Evolutionary conservation across 1,284 basidiomycete species (phyloP), one percentile per base, ranked within the genome.

Genomic region (Puccinia coronata): DNA sequence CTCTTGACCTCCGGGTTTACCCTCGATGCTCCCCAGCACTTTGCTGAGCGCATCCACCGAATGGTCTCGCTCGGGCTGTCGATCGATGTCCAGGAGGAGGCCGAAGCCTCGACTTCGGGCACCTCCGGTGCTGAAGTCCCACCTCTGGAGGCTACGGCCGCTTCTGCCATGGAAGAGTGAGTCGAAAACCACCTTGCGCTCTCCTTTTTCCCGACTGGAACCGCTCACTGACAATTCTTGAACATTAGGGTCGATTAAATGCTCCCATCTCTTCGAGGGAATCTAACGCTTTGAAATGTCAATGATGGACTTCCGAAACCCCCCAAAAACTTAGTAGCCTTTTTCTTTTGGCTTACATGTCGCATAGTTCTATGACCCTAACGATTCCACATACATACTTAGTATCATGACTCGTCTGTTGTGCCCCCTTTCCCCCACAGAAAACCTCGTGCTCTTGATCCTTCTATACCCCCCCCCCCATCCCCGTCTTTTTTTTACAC

Each of bases 31-130:
- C 97, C 96, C 28, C 91, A 93, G 84, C 94, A 93, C 84, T 98
- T 98, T 87, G 93, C 95, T 84, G 92, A 92, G 89, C 93, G 96
- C 84, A 97, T 98, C 87, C 92, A 97, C 91, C 92, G 95, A 85
- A 98, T 98, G 94, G 96, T 99, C 88, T 90, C 92, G 73, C 87
- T 90, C 76, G 89, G 89, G 85, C 87, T 90, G 63, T 88, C 87
- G 80, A 89, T 89, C 83, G 88, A 89, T 85, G 86, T 85, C 74
- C 84, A 86, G 36, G 76, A 79, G 43, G 75, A 77, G 49, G 25
- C 74, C 12, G 65, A 79, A 55, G 76, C 76, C 36, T 47, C 41
- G 5, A 43, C 76, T 28, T 79, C 76, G 36, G 76, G 76, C 41
- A 12, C 72, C 28, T 43, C 57, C 8, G 63, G 55, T 23, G 51